A percentile compares a stretch with the other conserved stretches of the same genome.
These are phyloP conservation scores for Mychonastes homosphaera DNA, from an alignment of 139 green algal genomes.

Conservation along the genomic window DNA sequence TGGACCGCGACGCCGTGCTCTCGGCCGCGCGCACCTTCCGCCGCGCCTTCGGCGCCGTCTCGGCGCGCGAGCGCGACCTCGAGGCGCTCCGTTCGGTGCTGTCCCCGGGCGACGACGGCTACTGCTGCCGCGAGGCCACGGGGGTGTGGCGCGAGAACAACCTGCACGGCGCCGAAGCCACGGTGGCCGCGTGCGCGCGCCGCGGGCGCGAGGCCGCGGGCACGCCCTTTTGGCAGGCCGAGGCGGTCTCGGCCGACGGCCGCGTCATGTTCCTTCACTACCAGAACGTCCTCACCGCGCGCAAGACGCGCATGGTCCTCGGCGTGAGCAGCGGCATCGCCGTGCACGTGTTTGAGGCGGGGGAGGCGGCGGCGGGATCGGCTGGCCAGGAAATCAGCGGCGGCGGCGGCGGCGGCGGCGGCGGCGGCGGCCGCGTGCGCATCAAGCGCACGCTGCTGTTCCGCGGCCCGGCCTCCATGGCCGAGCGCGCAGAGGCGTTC, in stretches of 20 bases:
- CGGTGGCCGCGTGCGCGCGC: conserved; percentile 1
- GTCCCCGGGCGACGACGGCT: too few relatives aligned
- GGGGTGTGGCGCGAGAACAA: conserved; percentile 12
- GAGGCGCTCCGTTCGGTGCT: too few relatives aligned
- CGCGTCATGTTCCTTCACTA: conserved; percentile 16
- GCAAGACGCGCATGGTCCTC: not conserved
- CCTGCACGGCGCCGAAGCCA: conserved; percentile 1
- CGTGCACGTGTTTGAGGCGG: conserved; percentile 15
- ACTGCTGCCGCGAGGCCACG: conserved; percentile 10
- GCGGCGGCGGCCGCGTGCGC: too few relatives aligned
- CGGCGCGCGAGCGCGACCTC: too few relatives aligned
- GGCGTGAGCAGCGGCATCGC: conserved; percentile 10
- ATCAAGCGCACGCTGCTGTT: conserved; percentile 13
- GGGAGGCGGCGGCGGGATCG: not conserved
- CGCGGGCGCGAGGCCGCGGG: conserved; percentile 5
- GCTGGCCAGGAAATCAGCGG: not conserved
- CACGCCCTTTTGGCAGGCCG: conserved; percentile 8
- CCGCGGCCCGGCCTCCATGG: conserved; percentile 7
- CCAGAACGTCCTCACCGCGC: conserved; percentile 16
- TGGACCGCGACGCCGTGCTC: too few relatives aligned
- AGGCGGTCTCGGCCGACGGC: conserved; percentile 12
- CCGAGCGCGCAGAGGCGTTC: conserved; percentile 3
- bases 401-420: too few relatives aligned
- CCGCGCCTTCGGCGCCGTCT: too few relatives aligned
- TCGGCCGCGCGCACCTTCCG: too few relatives aligned